Conservation (phyloP, 306 rosid genomes). For the Quercus variabilis region DNA sequence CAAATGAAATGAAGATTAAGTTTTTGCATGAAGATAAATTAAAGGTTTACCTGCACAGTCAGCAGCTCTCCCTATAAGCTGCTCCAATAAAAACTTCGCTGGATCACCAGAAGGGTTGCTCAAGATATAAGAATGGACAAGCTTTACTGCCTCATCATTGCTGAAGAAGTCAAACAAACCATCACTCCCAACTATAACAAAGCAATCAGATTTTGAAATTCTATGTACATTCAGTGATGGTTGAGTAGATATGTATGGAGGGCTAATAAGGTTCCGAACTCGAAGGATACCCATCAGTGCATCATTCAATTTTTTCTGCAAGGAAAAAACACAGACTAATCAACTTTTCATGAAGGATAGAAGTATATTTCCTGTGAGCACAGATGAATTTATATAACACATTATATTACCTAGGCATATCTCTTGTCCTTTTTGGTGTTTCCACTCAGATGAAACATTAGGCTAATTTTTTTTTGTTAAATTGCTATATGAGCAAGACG, state of each 20-base stretch:
- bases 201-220: slow-evolving; percentile 67
- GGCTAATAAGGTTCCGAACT: slow-evolving; percentile 82
- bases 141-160: slow-evolving; percentile 78
- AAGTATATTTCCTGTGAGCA: background rate
- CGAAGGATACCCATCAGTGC: slow-evolving; percentile 97
- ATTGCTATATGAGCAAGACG: background rate
- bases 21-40: slow-evolving; percentile 5
- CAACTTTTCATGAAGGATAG: background rate
- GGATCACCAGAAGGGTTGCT: slow-evolving; percentile 83
- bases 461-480: background rate
- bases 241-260: slow-evolving; percentile 85
- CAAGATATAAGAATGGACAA: slow-evolving; percentile 68
- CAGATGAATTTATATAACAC: background rate
- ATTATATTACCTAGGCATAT: background rate
- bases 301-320: slow-evolving; percentile 86
- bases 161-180: slow-evolving; percentile 96
- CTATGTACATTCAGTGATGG: slow-evolving; percentile 73
- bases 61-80: slow-evolving; percentile 82
- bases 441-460: too few species aligned
- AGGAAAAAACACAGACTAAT: slow-evolving; percentile 6
- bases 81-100: slow-evolving; percentile 83
- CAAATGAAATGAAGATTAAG: background rate
- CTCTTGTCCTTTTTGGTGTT: background rate
- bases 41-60: slow-evolving; percentile 59
- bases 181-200: slow-evolving; percentile 84